Evolutionary conservation across 1,284 basidiomycete genomes (phyloP).

Genomic region (Cryptococcus sp.): DNA sequence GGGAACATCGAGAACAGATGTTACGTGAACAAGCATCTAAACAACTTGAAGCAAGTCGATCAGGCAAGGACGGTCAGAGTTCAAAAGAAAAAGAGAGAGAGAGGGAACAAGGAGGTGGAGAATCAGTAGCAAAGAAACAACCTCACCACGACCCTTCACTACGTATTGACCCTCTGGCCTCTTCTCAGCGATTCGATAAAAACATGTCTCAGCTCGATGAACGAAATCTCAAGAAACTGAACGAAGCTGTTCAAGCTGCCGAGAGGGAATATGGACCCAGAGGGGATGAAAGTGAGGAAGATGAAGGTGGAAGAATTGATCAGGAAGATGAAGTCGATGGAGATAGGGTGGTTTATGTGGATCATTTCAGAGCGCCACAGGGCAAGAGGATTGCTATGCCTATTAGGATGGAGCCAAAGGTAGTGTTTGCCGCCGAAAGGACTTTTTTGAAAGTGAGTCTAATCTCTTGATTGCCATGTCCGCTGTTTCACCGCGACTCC

Average conservation of each 20-base stretch:
- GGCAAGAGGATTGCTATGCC: slow-evolving; percentile 92
- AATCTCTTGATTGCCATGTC: neutral
- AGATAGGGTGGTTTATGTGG: slow-evolving; percentile 53
- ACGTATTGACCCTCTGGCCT: slow-evolving; percentile 78
- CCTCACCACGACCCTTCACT: slow-evolving; percentile 50
- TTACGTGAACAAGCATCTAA: slow-evolving; percentile 55
- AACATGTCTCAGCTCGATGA: slow-evolving; percentile 47
- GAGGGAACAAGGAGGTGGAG: neutral
- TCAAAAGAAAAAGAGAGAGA: neutral
- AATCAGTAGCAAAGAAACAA: slow-evolving; percentile 3
- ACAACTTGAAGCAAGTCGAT: slow-evolving; percentile 8
- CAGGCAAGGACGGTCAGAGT: neutral
- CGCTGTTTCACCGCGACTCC: neutral
- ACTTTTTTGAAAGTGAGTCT: slow-evolving; percentile 52
- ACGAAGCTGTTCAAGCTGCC: slow-evolving; percentile 55
- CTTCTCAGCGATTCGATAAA: slow-evolving; percentile 74
- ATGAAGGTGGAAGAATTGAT: slow-evolving; percentile 35
- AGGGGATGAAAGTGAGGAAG: slow-evolving; percentile 46
- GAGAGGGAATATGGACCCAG: slow-evolving; percentile 44
- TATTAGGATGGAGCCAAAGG: slow-evolving; percentile 90
- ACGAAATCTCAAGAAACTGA: slow-evolving; percentile 46
- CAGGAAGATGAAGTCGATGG: slow-evolving; percentile 40
- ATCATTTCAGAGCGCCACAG: slow-evolving; percentile 72
- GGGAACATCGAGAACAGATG: slow-evolving; percentile 74
- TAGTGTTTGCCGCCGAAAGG: slow-evolving; percentile 86